Evolutionary conservation across 176 grass and related monocot genomes (phyloP), one percentile per base, ranked within the genome.

Genomic region (Cenchrus purpureus): DNA sequence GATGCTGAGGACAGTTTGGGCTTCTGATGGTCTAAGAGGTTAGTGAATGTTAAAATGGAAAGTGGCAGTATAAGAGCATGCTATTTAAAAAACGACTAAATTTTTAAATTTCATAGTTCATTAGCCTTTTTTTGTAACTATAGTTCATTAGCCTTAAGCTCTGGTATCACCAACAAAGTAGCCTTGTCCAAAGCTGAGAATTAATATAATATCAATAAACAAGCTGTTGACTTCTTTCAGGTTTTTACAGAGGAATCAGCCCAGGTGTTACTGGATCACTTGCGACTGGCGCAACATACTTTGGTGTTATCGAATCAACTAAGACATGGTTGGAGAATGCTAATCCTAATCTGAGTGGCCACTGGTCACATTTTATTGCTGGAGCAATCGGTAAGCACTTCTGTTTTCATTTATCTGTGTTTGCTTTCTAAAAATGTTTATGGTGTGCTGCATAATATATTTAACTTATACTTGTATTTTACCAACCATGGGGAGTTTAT

Each of bases 281-380:
- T 82, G 95, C 92, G 60, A 95, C 89, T 37, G 91, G 92, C 28
- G 95, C 92, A 40, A 98, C 95, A 63, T 95, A 98, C 86, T 95
- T 98, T 19, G 95, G 95, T 71, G 84, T 97, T 43, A 98, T 98
- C 84, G 95, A 98, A 88, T 98, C 90, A 65, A 95, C 92, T 49
- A 98, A 98, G 48, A 91, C 80, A 86, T 98, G 85, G 79, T 70
- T 98, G 81, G 95, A 95, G 76, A 86, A 88, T 77, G 82, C 88
- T 74, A 98, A 93, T 84, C 95, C 89, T 59, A 91, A 88, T 69
- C 91, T 94, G 75, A 92, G 90, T 42, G 82, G 86, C 40, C 92
- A 91, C 69, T 97, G 92, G 82, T 95, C 95, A 77, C 92, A 98
- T 85, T 98, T 97, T 86, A 91, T 95, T 79, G 91, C 92, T 62